Percentiles rank a stretch among this genome's conserved stretches.
Conservation (phyloP, 257 asterid species). For the Jacaranda copaia region DNA sequence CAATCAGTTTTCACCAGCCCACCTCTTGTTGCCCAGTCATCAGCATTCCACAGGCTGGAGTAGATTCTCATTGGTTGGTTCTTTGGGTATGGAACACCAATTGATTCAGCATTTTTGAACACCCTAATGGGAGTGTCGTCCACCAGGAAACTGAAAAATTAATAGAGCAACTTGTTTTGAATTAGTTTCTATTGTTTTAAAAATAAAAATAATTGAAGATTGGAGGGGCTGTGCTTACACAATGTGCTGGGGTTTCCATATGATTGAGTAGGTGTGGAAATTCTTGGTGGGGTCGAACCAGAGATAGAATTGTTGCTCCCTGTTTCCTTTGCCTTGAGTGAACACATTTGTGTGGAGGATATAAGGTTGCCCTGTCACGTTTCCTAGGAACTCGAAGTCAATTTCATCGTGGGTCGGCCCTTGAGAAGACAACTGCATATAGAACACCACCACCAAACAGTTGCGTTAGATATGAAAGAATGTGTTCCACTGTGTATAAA, state of each 20-base stretch:
- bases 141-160: constrained; percentile 65
- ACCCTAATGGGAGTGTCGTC: constrained; percentile 86
- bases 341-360: constrained; percentile 77
- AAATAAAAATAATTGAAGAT: not conserved
- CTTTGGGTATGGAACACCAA: constrained; percentile 78
- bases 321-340: constrained; percentile 74
- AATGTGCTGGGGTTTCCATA: constrained; percentile 70
- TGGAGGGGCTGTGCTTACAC: constrained; percentile 53
- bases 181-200: not conserved
- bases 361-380: constrained; percentile 73
- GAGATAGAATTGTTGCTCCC: constrained; percentile 84
- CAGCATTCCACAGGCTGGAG: constrained; percentile 91
- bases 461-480: not conserved
- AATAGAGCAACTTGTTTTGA: not conserved
- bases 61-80: constrained; percentile 85
- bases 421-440: constrained; percentile 79
- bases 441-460: not conserved
- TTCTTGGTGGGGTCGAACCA: constrained; percentile 90
- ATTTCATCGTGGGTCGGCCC: constrained; percentile 87
- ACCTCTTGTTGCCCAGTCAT: constrained; percentile 94
- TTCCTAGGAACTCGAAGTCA: constrained; percentile 85
- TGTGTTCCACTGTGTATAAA: not conserved
- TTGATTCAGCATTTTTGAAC: constrained; percentile 69
- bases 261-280: constrained; percentile 80
- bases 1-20: constrained; percentile 83